Percentiles rank a stretch among this genome's conserved stretches.
Conservation (phyloP, 1,139 yeast genomes). For the Hansenula lynferdii region DNA sequence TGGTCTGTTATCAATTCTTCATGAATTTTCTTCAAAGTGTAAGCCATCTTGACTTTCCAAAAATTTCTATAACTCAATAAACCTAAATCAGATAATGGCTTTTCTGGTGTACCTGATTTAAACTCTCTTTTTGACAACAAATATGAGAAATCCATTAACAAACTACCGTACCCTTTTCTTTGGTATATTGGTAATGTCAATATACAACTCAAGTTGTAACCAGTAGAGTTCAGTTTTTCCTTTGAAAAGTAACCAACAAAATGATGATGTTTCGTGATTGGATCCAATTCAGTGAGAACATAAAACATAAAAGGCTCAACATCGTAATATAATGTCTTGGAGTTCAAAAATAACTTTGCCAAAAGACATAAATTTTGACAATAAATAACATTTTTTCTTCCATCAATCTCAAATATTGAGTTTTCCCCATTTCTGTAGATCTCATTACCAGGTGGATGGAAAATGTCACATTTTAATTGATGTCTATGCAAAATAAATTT, state of each 20-base stretch:
- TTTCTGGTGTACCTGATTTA: conserved; percentile 89
- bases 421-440: conserved; percentile 69
- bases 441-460: conserved; percentile 88
- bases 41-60: conserved; percentile 72
- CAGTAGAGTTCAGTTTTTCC: conserved; percentile 71
- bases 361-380: conserved; percentile 87
- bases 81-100: conserved; percentile 87
- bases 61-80: conserved; percentile 79
- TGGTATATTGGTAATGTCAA: conserved; percentile 86
- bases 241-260: conserved; percentile 94
- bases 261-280: conserved; percentile 48
- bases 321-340: conserved; percentile 88
- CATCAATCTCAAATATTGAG: conserved; percentile 90
- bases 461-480: conserved; percentile 58
- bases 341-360: conserved; percentile 84
- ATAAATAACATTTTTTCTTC: conserved; percentile 72
- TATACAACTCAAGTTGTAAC: conserved; percentile 85
- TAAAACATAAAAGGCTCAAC: conserved; percentile 94
- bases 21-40: conserved; percentile 34
- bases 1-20: conserved; percentile 13
- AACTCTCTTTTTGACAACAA: conserved; percentile 69
- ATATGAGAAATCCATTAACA: conserved; percentile 87
- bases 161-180: conserved; percentile 83
- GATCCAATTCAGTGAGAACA: conserved; percentile 69
- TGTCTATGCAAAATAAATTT: conserved; percentile 69